Conservation (phyloP, 2,329 filamentous ascomycete species). For the Scedosporium apiospermum region DNA sequence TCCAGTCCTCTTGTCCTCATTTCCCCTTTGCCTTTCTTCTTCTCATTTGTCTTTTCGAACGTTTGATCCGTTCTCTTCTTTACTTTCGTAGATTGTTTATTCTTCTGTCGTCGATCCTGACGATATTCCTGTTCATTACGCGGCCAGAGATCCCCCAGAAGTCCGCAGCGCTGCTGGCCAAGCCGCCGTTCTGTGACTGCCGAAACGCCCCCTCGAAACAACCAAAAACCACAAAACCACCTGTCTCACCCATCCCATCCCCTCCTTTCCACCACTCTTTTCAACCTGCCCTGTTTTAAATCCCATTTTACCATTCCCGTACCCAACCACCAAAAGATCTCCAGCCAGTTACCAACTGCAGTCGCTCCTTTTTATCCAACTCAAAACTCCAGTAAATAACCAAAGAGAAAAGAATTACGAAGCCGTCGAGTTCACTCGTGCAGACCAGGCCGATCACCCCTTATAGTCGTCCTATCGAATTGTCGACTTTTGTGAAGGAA, state of each 20-base stretch:
- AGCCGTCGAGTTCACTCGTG: neutral
- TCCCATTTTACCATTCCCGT: neutral
- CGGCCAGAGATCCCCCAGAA: neutral
- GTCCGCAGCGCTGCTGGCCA: slow-evolving; percentile 5
- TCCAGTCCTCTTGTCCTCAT: neutral
- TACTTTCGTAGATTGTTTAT: neutral
- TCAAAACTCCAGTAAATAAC: neutral
- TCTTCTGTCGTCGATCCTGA: neutral
- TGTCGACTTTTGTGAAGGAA: neutral
- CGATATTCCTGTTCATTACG: neutral
- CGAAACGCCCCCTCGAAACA: neutral
- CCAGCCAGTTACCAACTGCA: neutral
- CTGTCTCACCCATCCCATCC: neutral
- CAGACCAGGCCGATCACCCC: neutral
- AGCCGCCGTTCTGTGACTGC: slow-evolving; percentile 6
- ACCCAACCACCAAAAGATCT: neutral
- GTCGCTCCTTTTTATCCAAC: slow-evolving; percentile 2
- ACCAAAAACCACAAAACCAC: slow-evolving; percentile 5
- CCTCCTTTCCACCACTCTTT: slow-evolving; percentile 6
- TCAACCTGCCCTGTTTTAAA: neutral
- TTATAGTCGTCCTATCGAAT: neutral
- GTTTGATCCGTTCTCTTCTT: neutral
- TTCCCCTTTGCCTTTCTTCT: neutral
- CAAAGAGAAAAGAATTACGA: neutral
- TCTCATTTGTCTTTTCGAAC: neutral